Percentiles rank a stretch among this genome's conserved stretches.
Conservation (phyloP, 2,329 filamentous ascomycete species). For the Fusarium stilboides region DNA sequence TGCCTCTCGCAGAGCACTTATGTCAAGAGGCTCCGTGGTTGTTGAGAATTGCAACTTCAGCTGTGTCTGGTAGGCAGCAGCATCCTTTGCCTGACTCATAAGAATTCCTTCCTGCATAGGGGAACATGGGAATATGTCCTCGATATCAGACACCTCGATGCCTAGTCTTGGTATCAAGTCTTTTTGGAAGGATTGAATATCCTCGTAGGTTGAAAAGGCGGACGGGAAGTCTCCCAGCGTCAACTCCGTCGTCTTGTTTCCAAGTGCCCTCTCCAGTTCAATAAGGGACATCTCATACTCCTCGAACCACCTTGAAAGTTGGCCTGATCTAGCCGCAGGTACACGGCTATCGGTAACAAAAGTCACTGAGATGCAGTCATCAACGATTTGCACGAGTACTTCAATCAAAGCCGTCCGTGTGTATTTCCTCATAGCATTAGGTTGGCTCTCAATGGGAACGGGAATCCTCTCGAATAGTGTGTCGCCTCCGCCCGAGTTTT, state of each 20-base stretch:
- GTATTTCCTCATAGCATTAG: background rate
- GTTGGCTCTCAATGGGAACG: too few relatives aligned
- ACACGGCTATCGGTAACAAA: too few relatives aligned
- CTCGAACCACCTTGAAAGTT: too few relatives aligned
- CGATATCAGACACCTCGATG: background rate
- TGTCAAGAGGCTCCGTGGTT: background rate
- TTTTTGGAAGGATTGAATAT: background rate
- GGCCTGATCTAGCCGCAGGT: too few relatives aligned
- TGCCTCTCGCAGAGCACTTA: background rate
- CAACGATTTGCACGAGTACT: too few relatives aligned
- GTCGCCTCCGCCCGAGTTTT: too few relatives aligned
- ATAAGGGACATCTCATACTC: too few relatives aligned
- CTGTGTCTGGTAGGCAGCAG: background rate
- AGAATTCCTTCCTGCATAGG: conserved; percentile 1
- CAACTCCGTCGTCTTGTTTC: background rate
- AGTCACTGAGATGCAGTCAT: too few relatives aligned
- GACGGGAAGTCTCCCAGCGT: background rate
- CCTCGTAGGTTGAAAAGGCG: background rate
- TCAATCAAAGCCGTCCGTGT: too few relatives aligned
- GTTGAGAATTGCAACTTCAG: background rate
- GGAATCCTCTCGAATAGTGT: background rate
- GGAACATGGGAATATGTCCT: background rate
- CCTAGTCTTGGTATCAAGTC: background rate
- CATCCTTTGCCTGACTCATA: conserved; percentile 1
- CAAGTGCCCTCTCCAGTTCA: too few relatives aligned